Evolutionary conservation across 768 basidiomycete species (phyloP), one percentile per base, ranked within the genome.

Genomic region (Termitomyces sp.): DNA sequence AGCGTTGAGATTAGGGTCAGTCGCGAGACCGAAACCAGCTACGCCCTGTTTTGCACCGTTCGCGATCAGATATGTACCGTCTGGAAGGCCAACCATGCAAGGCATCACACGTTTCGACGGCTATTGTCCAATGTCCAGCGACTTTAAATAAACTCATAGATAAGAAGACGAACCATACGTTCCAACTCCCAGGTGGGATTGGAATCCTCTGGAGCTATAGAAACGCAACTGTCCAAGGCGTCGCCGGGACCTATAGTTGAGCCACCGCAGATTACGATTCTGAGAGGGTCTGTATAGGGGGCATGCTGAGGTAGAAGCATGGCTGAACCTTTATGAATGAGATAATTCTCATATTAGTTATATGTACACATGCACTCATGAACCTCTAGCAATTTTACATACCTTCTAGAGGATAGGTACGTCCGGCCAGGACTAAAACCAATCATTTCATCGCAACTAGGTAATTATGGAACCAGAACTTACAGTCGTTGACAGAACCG

Each of bases 371-470:
- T 22, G 7, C 15, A 4, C 11, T 12, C 27, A 18, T 22, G 47
- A 9, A 41, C 13, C 18, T 33, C 44, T 56, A 20, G n/a, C 5
- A 6, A 3, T 3, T 20, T 37, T 47, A 48, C 55, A 15, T 27
- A 67, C 74, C 91, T 67, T 89, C 84, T 66, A 91, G 74, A 3
- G 91, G 91, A 65, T 93, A 93, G 18, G 86, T 87, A 33, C 91
- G 83, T 31, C 91, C 87, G 13, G 78, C 86, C n/a, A 83, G 70
- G 73, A 86, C 81, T 82, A 55, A 34, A 54, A 7, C 9, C 9
- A 58, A 13, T 16, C 22, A 33, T 51, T 9, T 27, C 30, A 27
- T 39, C 39, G 56, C 8, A 64, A 59, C n/a, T 24, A 30, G 2
- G 18, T 18, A 15, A 24, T 30, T 9, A 30, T 7, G 18, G 39